phyloP scores from a whole-genome alignment of 495 filamentous ascomycete genomes.

The Neurospora africana region DNA sequence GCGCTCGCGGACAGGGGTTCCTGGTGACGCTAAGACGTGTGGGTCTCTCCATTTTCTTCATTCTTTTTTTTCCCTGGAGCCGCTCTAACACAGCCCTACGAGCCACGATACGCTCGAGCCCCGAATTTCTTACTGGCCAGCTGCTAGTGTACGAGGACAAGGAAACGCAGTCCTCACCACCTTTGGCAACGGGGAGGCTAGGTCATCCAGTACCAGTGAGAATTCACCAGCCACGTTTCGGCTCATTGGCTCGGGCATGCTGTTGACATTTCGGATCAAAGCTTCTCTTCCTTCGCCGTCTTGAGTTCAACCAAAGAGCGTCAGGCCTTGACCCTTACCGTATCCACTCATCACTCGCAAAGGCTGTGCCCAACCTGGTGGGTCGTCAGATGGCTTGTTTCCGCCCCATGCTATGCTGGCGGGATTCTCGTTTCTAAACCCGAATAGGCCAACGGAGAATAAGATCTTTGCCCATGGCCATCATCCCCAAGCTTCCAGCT shows the following conservation, averaged over 20 bases:
- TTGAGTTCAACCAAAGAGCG: background rate
- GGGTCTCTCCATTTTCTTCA: background rate
- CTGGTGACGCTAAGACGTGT: background rate
- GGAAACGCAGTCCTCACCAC: background rate
- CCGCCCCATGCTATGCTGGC: background rate
- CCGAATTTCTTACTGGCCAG: conserved; percentile 4
- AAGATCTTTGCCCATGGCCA: background rate
- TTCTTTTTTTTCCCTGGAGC: background rate
- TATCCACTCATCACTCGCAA: background rate
- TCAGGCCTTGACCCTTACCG: background rate
- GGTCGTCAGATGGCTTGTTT: background rate
- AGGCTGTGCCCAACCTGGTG: background rate
- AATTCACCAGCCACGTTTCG: background rate
- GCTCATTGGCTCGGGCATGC: background rate
- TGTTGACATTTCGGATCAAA: background rate
- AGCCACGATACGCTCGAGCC: background rate
- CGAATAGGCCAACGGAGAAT: background rate
- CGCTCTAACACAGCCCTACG: conserved; percentile 13
- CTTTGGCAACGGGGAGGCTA: background rate
- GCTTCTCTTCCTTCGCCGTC: background rate
- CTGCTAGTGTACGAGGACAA: conserved; percentile 3
- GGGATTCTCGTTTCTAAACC: background rate
- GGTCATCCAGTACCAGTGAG: background rate
- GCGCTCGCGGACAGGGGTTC: background rate
- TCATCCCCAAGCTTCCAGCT: background rate